Base-by-base conservation (phyloP, 2,329 filamentous ascomycete species). In the Colletotrichum endophyticum region DNA sequence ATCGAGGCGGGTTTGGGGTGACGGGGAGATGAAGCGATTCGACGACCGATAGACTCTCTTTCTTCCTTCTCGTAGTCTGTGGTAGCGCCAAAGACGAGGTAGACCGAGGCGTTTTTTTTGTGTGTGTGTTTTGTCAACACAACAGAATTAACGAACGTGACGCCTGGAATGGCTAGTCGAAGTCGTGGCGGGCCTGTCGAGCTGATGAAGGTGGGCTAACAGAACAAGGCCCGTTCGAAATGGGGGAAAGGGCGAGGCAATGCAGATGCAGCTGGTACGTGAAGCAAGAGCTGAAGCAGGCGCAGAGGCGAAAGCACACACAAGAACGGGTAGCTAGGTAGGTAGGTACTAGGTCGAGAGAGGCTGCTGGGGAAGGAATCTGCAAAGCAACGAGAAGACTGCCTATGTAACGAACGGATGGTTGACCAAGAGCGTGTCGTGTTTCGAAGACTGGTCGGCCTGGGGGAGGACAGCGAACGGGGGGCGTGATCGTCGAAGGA, bases 401-500 rank as follows among this genome's bases (percentile, higher is more conserved):
- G 61, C 59, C 72, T 75, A 77, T 70, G 75, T 77, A 77, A 75
- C 66, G 71, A 77, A 75, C 71, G 75, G 39, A 70, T 75, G 72
- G 72, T 30, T 71, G 75, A 62, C 72, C 72, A 66, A 76, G 72
- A 39, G 25, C 59, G 72, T 75, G 71, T 75, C 49, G 75, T 75
- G 75, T 77, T 75, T 77, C 72, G 75, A 39, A 63, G 67, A 66
- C 49, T 62, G 62, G 73, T 64, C 72, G 66, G 66, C 72, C 49
- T 57, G 19, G 39, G 64, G 36, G 61, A 57, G 67, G 72, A 59
- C 75, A 71, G 72, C 66, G 66, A 77, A 74, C 66, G 64, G 71
- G 53, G 71, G 66, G 61, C 44, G 70, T 76, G 74, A 73, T 76
- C 70, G 70, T 73, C 74, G 22, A 73, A 76, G 59, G 70, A 69